phyloP scores from a whole-genome alignment of 768 basidiomycete genomes.

The Leccinum olivaceopallidum region DNA sequence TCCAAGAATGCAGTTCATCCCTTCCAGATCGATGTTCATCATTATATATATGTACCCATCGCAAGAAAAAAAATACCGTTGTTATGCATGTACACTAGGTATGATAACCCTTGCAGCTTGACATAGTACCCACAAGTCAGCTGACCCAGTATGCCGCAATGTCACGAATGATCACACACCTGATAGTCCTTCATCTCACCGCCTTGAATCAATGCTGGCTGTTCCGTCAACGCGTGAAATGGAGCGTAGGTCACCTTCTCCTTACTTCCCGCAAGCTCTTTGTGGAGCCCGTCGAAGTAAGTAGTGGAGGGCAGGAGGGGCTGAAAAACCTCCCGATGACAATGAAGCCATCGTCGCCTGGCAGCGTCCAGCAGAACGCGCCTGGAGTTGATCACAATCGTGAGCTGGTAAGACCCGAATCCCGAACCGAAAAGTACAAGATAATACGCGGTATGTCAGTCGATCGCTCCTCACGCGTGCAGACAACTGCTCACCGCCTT shows the following conservation, averaged over 20 bases:
- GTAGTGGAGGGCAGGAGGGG: constrained; percentile 45
- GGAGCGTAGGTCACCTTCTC: constrained; percentile 35
- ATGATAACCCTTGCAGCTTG: constrained; percentile 63
- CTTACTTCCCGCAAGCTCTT: constrained; percentile 31
- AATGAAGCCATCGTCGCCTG: constrained; percentile 46
- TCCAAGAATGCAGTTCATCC: constrained; percentile 71
- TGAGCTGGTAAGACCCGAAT: constrained; percentile 34
- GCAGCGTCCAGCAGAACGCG: constrained; percentile 41
- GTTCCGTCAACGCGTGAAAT: constrained; percentile 41
- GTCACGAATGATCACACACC: constrained; percentile 31
- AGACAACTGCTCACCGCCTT: constrained; percentile 38
- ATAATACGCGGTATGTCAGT: not conserved
- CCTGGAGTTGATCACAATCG: constrained; percentile 38
- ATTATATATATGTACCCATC: not conserved
- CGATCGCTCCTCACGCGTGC: not conserved
- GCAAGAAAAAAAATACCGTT: constrained; percentile 47
- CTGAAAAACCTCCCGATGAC: constrained; percentile 45
- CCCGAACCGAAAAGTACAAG: not conserved
- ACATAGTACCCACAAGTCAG: constrained; percentile 1
- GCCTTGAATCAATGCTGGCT: constrained; percentile 50
- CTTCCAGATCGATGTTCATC: constrained; percentile 27
- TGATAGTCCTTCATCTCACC: constrained; percentile 77
- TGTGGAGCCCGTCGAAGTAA: constrained; percentile 40
- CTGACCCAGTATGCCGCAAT: not conserved
- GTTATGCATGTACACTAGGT: constrained; percentile 63